A percentile compares a stretch with the other conserved stretches of the same genome.
Evolutionary conservation across 2,329 filamentous ascomycete genomes (phyloP).

Genomic region (Epichloe gansuensis): DNA sequence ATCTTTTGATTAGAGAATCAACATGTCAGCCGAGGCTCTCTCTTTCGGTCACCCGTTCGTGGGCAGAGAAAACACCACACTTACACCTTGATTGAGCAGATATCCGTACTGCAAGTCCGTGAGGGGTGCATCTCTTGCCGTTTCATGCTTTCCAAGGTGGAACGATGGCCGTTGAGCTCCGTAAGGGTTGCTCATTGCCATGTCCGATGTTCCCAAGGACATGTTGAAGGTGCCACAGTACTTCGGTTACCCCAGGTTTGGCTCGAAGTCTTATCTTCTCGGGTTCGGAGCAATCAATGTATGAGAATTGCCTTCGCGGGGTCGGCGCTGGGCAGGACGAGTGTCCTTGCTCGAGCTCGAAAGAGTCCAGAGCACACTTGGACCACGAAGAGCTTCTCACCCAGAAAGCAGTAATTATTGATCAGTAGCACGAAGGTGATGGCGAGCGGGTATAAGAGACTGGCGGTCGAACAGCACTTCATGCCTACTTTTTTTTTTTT

Average conservation of each 20-base stretch:
- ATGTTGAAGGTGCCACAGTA: slow-evolving; percentile 6
- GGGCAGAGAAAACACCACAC: slow-evolving; percentile 17
- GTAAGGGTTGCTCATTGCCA: slow-evolving; percentile 15
- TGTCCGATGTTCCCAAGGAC: slow-evolving; percentile 12
- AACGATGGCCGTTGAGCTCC: slow-evolving; percentile 33
- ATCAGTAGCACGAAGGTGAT: not conserved
- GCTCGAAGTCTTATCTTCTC: not conserved
- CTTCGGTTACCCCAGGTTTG: no score
- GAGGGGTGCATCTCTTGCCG: slow-evolving; percentile 45
- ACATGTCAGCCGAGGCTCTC: not conserved
- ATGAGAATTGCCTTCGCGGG: not conserved
- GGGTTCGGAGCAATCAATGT: not conserved
- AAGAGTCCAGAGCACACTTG: not conserved
- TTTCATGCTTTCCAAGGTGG: slow-evolving; percentile 65
- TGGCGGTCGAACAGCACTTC: not conserved
- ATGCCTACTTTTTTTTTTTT: slow-evolving; percentile 2
- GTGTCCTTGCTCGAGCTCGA: not conserved
- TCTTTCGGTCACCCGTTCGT: not conserved
- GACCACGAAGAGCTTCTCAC: not conserved
- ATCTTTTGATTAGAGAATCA: slow-evolving; percentile 38
- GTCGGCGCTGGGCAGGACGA: not conserved
- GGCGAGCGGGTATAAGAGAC: not conserved
- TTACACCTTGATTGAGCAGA: slow-evolving; percentile 56
- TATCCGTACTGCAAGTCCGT: slow-evolving; percentile 52
- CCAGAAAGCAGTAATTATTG: no score